These are phyloP conservation scores for Penicillium sp. DNA, from an alignment of 2,329 filamentous ascomycete species.

Conservation along the genomic window DNA sequence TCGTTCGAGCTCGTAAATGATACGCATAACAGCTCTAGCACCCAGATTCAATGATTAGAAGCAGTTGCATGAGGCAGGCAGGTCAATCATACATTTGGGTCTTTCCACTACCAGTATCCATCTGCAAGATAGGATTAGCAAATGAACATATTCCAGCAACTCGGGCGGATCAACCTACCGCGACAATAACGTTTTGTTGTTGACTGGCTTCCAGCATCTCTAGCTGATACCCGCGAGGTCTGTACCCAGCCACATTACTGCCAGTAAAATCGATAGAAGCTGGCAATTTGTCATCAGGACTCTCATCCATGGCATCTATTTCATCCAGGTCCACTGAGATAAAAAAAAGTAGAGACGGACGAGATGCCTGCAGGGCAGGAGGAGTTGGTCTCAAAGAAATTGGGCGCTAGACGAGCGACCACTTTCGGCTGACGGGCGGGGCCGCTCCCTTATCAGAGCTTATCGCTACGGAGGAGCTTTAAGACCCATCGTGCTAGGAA, in stretches of 20 bases:
- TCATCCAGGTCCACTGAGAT: neutral
- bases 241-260: constrained; percentile 20
- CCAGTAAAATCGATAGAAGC: neutral
- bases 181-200: constrained; percentile 70
- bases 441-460: neutral
- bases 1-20: constrained; percentile 65
- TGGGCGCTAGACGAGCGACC: neutral
- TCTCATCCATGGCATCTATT: constrained; percentile 13
- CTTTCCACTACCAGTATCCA: constrained; percentile 81
- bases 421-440: neutral
- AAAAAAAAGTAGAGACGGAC: neutral
- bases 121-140: constrained; percentile 50
- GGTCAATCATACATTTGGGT: constrained; percentile 67
- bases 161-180: constrained; percentile 50
- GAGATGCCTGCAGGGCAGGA: neutral
- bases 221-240: constrained; percentile 66
- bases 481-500: neutral
- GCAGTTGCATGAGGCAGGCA: neutral
- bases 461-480: neutral
- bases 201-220: constrained; percentile 76
- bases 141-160: neutral
- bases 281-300: neutral
- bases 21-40: constrained; percentile 67
- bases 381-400: neutral
- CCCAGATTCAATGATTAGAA: neutral